Evolutionary conservation across 768 basidiomycete genomes (phyloP).

Genomic region (Termitomyces sp.): DNA sequence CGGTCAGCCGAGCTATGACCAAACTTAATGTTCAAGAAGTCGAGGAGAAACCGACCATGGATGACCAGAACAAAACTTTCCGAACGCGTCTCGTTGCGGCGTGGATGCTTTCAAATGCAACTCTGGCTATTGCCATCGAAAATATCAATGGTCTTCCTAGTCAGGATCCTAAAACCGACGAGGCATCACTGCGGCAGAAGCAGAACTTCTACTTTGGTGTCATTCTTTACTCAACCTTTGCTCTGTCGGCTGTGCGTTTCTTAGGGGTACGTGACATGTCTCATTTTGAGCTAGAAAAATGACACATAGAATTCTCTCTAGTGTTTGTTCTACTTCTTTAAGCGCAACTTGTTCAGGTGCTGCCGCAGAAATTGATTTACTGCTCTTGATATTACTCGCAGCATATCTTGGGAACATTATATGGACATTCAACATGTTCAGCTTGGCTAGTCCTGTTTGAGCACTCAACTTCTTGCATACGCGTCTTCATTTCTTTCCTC

Average conservation of each 20-base stretch:
- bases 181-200: slow-evolving; percentile 33
- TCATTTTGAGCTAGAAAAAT: not conserved
- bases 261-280: slow-evolving; percentile 51
- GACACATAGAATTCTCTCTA: slow-evolving; percentile 23
- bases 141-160: slow-evolving; percentile 62
- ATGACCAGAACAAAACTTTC: slow-evolving; percentile 91
- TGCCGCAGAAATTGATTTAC: slow-evolving; percentile 63
- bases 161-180: slow-evolving; percentile 30
- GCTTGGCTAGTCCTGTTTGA: not conserved
- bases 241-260: slow-evolving; percentile 67
- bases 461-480: not conserved
- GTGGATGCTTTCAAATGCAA: slow-evolving; percentile 76
- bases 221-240: slow-evolving; percentile 79
- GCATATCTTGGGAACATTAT: slow-evolving; percentile 8
- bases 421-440: not conserved
- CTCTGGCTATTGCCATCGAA: slow-evolving; percentile 68
- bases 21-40: slow-evolving; percentile 64
- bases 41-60: slow-evolving; percentile 75
- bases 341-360: slow-evolving; percentile 75
- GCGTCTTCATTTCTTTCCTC: not conserved
- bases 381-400: not conserved
- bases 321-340: slow-evolving; percentile 83
- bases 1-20: slow-evolving; percentile 81
- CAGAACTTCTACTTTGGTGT: slow-evolving; percentile 64
- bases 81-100: slow-evolving; percentile 79